Evolutionary conservation across 1,284 basidiomycete genomes (phyloP), one percentile per base, ranked within the genome.

Genomic region (Apiotrichum laibachii): DNA sequence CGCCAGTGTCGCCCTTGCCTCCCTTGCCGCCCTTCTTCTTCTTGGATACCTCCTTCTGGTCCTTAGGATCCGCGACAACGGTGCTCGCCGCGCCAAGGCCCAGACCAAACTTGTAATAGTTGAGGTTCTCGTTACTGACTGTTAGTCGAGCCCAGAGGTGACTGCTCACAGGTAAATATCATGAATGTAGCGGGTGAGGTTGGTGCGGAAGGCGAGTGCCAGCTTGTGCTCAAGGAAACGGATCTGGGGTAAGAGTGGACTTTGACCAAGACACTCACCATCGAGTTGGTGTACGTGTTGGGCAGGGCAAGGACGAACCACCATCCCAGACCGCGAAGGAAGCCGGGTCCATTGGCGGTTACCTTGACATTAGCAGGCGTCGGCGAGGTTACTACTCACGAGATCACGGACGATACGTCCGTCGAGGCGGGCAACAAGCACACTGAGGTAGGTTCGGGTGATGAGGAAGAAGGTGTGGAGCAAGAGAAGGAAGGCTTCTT

Each of bases 261-360:
- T 35, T 40, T 16, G 37, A 10, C 37, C 10, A 6, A 26, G 33
- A n/a, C 2, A 22, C 81, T 37, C 50, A 89, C 88, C 91, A 98
- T 94, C 1, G 91, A 88, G 73, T 99, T 98, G 0, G 94, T 98
- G 73, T 94, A 95, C 19, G 92, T 94, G 70, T 90, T 92, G 0
- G 95, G 94, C 31, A 98, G 82, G 0, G 92, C 91, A 9, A 99
- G 83, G 8, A 86, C 79, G 71, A 95, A 96, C 94, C 94, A 98
- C 60, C 92, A 81, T 0, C 83, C 88, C 0, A 98, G 79, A 0
- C 93, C 93, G 53, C 83, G 84, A 16, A 92, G 64, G 77, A 98
- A 97, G 0, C 92, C 92, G 55, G 83, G 84, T 0, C 86, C 89
- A 71, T 97, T 87, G 0, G 91, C 92, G 35, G 88, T 90, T 50